Evolutionary conservation across 495 filamentous ascomycete genomes (phyloP).

Genomic region (Bombardia bombarda): DNA sequence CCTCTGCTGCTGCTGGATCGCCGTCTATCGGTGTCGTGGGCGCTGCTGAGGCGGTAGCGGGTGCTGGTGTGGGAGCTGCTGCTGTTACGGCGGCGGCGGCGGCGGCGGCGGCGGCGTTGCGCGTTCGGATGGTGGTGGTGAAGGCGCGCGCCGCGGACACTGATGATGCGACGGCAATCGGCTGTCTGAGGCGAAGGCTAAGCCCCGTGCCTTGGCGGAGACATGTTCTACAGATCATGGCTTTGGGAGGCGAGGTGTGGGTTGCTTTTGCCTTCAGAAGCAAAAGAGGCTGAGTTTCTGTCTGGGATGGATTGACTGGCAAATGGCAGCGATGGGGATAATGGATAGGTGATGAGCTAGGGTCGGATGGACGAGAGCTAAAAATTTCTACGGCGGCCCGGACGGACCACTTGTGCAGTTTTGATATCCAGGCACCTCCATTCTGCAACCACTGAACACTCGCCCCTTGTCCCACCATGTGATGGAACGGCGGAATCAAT

Average conservation of each 20-base stretch:
- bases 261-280: background rate
- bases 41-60: constrained; percentile 1
- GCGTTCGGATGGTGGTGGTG: constrained; percentile 21
- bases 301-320: background rate
- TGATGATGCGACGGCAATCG: constrained; percentile 7
- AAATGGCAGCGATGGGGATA: constrained; percentile 2
- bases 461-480: background rate
- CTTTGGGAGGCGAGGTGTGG: background rate
- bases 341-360: background rate
- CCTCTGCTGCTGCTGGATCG: constrained; percentile 9
- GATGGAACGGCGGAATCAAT: background rate
- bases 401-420: constrained; percentile 14
- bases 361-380: constrained; percentile 10
- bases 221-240: constrained; percentile 43
- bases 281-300: too few relatives aligned
- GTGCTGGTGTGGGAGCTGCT: constrained; percentile 3
- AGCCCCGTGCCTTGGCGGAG: constrained; percentile 29
- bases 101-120: constrained; percentile 20
- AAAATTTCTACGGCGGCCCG: constrained; percentile 37
- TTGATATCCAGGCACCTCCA: constrained; percentile 6
- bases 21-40: constrained; percentile 9
- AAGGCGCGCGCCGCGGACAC: constrained; percentile 11
- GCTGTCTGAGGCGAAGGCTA: constrained; percentile 6
- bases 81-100: constrained; percentile 12
- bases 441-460: background rate